Conservation (phyloP, 441 rosid species). For the Gossypium armourianum region DNA sequence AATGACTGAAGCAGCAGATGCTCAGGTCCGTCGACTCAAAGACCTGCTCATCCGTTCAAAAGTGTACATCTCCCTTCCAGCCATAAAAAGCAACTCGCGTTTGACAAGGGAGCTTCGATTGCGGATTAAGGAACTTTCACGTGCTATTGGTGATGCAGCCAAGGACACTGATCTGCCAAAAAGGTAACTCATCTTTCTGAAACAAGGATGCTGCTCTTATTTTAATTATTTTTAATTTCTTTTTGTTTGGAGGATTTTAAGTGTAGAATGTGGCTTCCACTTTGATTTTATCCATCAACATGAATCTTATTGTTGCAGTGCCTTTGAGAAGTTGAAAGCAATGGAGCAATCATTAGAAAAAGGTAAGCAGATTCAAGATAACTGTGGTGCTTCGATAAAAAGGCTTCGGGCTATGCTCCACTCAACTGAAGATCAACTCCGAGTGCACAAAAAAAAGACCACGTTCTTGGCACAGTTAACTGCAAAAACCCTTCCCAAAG, state of each 20-base stretch:
- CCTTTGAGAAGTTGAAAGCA: conserved; percentile 51
- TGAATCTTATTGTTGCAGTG: conserved; percentile 31
- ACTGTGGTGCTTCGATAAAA: conserved; percentile 65
- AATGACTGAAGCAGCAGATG: conserved; percentile 32
- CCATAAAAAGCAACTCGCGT: conserved; percentile 36
- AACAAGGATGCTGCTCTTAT: background rate
- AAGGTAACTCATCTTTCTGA: conserved; percentile 29
- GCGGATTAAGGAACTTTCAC: conserved; percentile 53
- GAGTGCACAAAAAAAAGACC: conserved; percentile 76
- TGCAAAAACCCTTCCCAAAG: conserved; percentile 85
- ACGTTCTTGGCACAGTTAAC: conserved; percentile 80
- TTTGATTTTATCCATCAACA: background rate
- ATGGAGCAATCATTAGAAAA: conserved; percentile 75
- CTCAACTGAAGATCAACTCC: conserved; percentile 85
- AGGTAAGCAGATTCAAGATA: conserved; percentile 74
- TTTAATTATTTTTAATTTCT: background rate
- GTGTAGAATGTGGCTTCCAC: background rate
- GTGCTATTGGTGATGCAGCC: conserved; percentile 43
- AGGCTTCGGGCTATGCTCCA: conserved; percentile 93
- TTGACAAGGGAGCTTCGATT: conserved; percentile 48
- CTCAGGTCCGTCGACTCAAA: conserved; percentile 43
- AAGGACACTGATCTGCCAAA: conserved; percentile 52
- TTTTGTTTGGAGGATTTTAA: background rate
- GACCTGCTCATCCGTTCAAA: conserved; percentile 63
- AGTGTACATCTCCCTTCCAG: conserved; percentile 54